These are phyloP conservation scores for Hapsidospora chrysogenum DNA, from an alignment of 495 filamentous ascomycete species.

Conservation along the genomic window DNA sequence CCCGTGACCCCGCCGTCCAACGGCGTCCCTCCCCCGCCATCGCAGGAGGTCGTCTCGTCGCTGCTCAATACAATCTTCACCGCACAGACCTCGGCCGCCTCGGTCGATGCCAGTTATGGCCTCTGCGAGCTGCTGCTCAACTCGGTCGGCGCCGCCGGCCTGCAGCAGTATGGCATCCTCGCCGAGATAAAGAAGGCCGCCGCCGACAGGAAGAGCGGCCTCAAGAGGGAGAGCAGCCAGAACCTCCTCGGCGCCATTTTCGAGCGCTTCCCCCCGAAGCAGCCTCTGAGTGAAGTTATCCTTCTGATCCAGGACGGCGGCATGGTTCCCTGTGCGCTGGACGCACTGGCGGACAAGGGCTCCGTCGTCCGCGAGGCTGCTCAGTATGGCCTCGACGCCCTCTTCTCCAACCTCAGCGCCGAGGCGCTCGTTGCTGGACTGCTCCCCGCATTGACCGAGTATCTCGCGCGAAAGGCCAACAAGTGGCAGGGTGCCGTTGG, in stretches of 20 bases:
- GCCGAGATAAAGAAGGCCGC: slow-evolving; percentile 69
- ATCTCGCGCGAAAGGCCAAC: slow-evolving; percentile 61
- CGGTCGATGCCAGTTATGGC: slow-evolving; percentile 72
- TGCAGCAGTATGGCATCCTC: slow-evolving; percentile 56
- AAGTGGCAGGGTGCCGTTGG: slow-evolving; percentile 96
- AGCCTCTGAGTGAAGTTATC: slow-evolving; percentile 62
- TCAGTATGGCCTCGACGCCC: slow-evolving; percentile 82
- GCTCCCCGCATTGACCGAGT: slow-evolving; percentile 52
- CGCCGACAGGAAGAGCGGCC: slow-evolving; percentile 82
- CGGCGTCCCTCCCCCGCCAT: slow-evolving; percentile 37
- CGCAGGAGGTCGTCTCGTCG: slow-evolving; percentile 52
- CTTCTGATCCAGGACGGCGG: slow-evolving; percentile 68
- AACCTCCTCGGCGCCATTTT: slow-evolving; percentile 86
- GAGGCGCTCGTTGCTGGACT: slow-evolving; percentile 71
- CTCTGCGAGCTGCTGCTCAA: slow-evolving; percentile 65
- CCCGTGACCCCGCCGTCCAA: slow-evolving; percentile 5
- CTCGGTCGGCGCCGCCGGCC: slow-evolving; percentile 60
- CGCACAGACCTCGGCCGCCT: slow-evolving; percentile 67
- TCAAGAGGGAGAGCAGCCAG: slow-evolving; percentile 80
- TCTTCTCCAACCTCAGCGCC: slow-evolving; percentile 60
- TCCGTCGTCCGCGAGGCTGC: slow-evolving; percentile 76
- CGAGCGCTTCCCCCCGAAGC: slow-evolving; percentile 66
- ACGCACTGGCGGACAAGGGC: slow-evolving; percentile 82
- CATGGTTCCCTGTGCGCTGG: slow-evolving; percentile 55
- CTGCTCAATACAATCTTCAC: slow-evolving; percentile 62